Evolutionary conservation across 176 grass and related monocot species (phyloP).

Genomic region (Tillandsia leiboldiana): DNA sequence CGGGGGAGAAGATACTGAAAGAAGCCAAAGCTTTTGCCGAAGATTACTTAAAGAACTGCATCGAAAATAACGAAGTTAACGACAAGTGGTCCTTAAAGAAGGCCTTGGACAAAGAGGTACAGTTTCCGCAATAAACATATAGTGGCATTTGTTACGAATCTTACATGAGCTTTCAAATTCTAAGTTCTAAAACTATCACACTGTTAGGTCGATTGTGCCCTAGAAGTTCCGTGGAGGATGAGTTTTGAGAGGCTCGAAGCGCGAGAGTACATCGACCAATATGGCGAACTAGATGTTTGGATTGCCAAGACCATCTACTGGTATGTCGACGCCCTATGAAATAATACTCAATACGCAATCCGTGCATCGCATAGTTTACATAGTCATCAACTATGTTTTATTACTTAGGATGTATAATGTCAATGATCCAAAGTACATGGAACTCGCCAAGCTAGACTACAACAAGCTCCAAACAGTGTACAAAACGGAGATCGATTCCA

Average conservation of each 20-base stretch:
- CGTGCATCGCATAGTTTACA: neutral
- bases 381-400: neutral
- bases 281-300: constrained; percentile 30
- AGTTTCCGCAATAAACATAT: neutral
- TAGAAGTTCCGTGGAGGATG: constrained; percentile 24
- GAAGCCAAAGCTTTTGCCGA: constrained; percentile 16
- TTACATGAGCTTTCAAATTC: neutral
- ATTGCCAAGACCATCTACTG: constrained; percentile 25
- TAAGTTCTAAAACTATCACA: neutral
- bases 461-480: constrained; percentile 21
- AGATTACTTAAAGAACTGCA: constrained; percentile 18
- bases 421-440: constrained; percentile 24
- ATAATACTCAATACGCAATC: neutral
- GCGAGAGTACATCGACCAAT: constrained; percentile 23
- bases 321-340: neutral
- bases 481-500: constrained; percentile 8
- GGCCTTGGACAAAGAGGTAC: constrained; percentile 32
- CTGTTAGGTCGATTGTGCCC: constrained; percentile 7
- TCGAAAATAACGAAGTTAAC: constrained; percentile 19
- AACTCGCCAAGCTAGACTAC: constrained; percentile 31
- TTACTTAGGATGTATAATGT: constrained; percentile 32
- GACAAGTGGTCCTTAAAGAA: constrained; percentile 32
- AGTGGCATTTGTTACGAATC: neutral
- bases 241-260: constrained; percentile 30
- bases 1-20: constrained; percentile 30